A percentile compares a stretch with the other conserved stretches of the same genome.
Conservation (phyloP, 192 early-diverging fungal genomes). For the Entophlyctis luteolus region DNA sequence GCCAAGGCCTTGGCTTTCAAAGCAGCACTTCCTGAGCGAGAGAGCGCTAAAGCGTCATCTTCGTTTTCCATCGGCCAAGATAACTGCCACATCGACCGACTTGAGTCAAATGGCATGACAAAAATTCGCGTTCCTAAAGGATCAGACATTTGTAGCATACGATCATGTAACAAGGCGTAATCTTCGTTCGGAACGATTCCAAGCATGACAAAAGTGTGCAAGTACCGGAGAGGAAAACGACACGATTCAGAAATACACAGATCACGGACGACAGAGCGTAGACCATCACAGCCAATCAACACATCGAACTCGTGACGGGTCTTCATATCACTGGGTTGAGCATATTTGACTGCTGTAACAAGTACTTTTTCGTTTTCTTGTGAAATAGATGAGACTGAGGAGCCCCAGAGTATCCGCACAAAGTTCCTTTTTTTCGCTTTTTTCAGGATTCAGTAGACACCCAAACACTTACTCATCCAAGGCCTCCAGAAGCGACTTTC, state of each 20-base stretch:
- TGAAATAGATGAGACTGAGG: neutral
- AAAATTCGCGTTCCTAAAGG: constrained; percentile 14
- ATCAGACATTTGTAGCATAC: constrained; percentile 27
- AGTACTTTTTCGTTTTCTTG: neutral
- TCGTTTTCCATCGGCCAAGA: constrained; percentile 1
- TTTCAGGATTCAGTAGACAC: neutral
- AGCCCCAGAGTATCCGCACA: constrained; percentile 1
- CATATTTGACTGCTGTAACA: neutral
- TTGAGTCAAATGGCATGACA: constrained; percentile 23
- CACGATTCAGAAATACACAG: neutral
- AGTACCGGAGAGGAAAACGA: neutral
- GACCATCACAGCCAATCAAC: constrained; percentile 17
- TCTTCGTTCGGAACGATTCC: constrained; percentile 1
- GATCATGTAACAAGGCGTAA: constrained; percentile 7
- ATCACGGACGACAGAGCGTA: constrained; percentile 4
- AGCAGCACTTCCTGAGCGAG: neutral
- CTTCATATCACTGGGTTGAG: neutral
- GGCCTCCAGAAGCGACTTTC: constrained; percentile 11
- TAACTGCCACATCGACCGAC: constrained; percentile 26
- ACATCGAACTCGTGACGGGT: neutral
- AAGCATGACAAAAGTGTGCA: constrained; percentile 23
- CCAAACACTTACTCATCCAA: neutral
- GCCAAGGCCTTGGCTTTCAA: constrained; percentile 11
- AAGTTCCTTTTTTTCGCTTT: neutral
- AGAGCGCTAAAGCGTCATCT: neutral